A percentile compares a stretch with the other conserved stretches of the same genome.
phyloP scores from a whole-genome alignment of 129 eudicot species.

The Ambrosia trifida region DNA sequence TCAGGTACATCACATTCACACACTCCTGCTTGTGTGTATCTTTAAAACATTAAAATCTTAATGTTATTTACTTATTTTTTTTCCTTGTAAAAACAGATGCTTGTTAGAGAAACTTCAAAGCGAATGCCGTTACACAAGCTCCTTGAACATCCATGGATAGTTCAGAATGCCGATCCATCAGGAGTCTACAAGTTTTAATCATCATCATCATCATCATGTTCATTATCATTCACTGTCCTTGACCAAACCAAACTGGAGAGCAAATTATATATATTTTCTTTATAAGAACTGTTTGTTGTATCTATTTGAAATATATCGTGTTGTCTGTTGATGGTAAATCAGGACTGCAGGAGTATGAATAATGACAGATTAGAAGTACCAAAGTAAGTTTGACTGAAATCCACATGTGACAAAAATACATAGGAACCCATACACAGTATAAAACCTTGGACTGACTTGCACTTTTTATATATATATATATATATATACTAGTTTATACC shows the following conservation, averaged over 20 bases:
- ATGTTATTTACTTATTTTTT: background rate
- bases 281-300: slow-evolving; percentile 30
- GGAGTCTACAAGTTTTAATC: slow-evolving; percentile 58
- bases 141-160: slow-evolving; percentile 81
- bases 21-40: background rate
- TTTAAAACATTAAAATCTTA: background rate
- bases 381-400: background rate
- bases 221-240: background rate
- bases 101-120: slow-evolving; percentile 64
- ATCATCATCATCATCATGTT: background rate
- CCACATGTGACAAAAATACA: no score
- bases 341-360: slow-evolving; percentile 8
- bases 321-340: slow-evolving; percentile 6
- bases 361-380: background rate
- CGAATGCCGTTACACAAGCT: slow-evolving; percentile 70
- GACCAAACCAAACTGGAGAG: slow-evolving; percentile 24
- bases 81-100: slow-evolving; percentile 51
- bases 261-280: slow-evolving; percentile 25
- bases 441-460: background rate
- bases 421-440: background rate
- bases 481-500: no score
- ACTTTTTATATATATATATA: no score
- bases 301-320: slow-evolving; percentile 1
- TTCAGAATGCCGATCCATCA: slow-evolving; percentile 87
- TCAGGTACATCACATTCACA: slow-evolving; percentile 46